Evolutionary conservation across 352 stramenopile species (phyloP).

Genomic region (Blastocystis sp.): DNA sequence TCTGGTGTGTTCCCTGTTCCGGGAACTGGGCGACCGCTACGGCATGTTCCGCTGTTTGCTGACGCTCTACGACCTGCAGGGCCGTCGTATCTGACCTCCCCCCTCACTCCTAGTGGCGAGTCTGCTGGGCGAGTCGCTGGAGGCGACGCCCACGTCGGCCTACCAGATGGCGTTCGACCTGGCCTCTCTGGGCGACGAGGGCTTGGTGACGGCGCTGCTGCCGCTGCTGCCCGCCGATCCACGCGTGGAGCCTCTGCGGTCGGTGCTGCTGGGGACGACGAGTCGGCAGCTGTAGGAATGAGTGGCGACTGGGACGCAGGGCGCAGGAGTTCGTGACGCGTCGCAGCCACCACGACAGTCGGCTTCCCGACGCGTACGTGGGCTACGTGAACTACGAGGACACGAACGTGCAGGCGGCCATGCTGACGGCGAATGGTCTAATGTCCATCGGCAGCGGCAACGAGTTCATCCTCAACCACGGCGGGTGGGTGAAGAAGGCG

Average conservation of each 20-base stretch:
- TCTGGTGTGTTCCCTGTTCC: neutral
- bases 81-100: no score
- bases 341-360: constrained; percentile 75
- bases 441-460: constrained; percentile 91
- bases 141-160: constrained; percentile 63
- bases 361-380: constrained; percentile 79
- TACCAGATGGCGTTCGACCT: constrained; percentile 96
- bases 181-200: constrained; percentile 89
- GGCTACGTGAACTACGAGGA: constrained; percentile 74
- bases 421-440: constrained; percentile 87
- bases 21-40: neutral
- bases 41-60: neutral
- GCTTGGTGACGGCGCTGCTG: constrained; percentile 83
- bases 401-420: constrained; percentile 89
- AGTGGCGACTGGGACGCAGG: neutral
- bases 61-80: neutral
- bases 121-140: constrained; percentile 61
- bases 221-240: constrained; percentile 66
- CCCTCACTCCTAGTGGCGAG: neutral
- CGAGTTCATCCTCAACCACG: constrained; percentile 92
- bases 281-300: constrained; percentile 68
- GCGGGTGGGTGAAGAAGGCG: constrained; percentile 95
- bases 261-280: constrained; percentile 72
- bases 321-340: constrained; percentile 79
- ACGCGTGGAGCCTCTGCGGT: constrained; percentile 44